Base-by-base conservation (phyloP, 2,329 filamentous ascomycete genomes). In the Ceratocystis colombiana region DNA sequence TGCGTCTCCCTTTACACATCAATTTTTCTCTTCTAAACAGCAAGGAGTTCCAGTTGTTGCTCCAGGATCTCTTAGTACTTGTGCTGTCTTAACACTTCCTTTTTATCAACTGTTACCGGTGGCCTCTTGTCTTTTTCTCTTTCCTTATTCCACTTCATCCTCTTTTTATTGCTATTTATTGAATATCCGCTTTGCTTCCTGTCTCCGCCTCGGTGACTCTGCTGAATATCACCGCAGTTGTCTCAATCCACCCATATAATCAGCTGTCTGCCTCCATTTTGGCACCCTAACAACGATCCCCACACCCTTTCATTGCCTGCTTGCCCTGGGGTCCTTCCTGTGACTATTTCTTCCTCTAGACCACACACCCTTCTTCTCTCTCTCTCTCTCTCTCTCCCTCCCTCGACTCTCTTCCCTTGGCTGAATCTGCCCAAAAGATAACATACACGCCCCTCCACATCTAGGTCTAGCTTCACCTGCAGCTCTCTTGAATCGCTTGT, bases 1-100 rank as follows among this genome's bases (percentile, higher is more conserved):
- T 3, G n/a, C 37, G 7, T 63, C 55, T 59, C 55, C 55, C 28
- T 59, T 17, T 1, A 15, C 12, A 7, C 10, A 10, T 15, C 55
- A 59, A 59, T 59, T 37, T 59, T 22, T 53, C 3, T 33, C 53
- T 59, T 59, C 12, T 50, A 15, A 37, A 28, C 28, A 37, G 55
- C 30, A 59, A 59, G 55, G 55, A 59, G 55, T 59, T 59, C 17
- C 15, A 5, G 15, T 37, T 59, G 30, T n/a, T n/a, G 28, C 28
- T 59, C 25, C n/a, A 59, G 55, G 55, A 59, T 59, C 22, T 33
- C 25, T 25, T 59, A 59, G 55, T 37, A 8, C 20, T 59, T 7
- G 30, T n/a, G 55, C 12, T 59, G 55, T 59, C 55, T 59, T 30
- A 59, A 59, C 25, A 20, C 55, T 59, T 59, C 30, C 55, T 59